phyloP scores from a whole-genome alignment of 495 filamentous ascomycete genomes.

The Stereocaulon alpinum region DNA sequence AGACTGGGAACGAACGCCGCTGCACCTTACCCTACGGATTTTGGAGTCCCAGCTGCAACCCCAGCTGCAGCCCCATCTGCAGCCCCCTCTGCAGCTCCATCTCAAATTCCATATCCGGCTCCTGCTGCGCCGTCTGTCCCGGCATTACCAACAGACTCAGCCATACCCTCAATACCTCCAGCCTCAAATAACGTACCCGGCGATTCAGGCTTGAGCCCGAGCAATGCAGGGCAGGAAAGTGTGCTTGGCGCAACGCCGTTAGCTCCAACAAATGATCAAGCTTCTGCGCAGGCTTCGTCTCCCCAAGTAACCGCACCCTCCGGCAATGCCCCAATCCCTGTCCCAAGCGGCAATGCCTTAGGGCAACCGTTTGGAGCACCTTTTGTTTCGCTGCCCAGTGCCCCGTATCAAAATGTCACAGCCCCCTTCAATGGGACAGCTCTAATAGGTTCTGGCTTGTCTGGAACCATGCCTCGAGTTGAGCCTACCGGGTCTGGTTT shows the following conservation, averaged over 20 bases:
- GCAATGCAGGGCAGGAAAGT: not conserved
- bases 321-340: not conserved
- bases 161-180: not conserved
- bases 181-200: not conserved
- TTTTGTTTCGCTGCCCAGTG: not conserved
- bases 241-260: not conserved
- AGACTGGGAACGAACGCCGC: not conserved
- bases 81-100: not conserved
- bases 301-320: not conserved
- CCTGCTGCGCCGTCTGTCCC: not conserved
- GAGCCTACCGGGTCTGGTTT: conserved; percentile 1
- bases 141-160: not conserved
- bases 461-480: not conserved
- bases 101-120: not conserved
- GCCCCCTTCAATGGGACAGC: not conserved
- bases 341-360: not conserved
- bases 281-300: not conserved
- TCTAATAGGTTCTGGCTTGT: not conserved
- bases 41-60: not conserved
- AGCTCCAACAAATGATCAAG: not conserved
- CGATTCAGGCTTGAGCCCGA: not conserved
- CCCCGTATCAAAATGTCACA: conserved; percentile 8
- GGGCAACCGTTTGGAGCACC: not conserved
- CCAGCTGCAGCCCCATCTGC: not conserved
- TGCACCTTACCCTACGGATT: not conserved